Evolutionary conservation across 2,329 filamentous ascomycete genomes (phyloP).

Genomic region (Magnaporthiopsis rhizophila): DNA sequence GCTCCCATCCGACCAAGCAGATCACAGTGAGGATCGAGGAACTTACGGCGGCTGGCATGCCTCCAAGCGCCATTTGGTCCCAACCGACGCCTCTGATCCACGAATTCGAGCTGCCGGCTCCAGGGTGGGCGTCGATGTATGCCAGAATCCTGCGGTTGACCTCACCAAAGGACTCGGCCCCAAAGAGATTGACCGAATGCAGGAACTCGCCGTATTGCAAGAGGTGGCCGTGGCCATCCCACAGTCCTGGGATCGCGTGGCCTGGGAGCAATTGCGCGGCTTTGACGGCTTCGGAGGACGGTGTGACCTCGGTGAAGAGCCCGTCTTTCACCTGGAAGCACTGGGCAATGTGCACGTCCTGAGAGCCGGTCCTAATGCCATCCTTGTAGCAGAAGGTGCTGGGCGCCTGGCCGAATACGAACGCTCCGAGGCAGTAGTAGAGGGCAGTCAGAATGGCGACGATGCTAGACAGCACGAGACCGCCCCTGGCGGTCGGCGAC

Average conservation of each 20-base stretch:
- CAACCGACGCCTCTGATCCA: constrained; percentile 64
- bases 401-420: not conserved
- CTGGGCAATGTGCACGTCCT: constrained; percentile 28
- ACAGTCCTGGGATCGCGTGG: constrained; percentile 57
- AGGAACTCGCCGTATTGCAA: constrained; percentile 58
- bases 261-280: constrained; percentile 30
- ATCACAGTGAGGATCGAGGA: not conserved
- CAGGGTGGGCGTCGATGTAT: constrained; percentile 43
- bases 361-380: constrained; percentile 32
- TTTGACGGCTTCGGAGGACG: constrained; percentile 22
- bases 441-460: not conserved
- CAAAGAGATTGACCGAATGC: constrained; percentile 58
- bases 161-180: constrained; percentile 44
- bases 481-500: not conserved
- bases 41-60: constrained; percentile 57
- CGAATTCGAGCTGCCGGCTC: constrained; percentile 41
- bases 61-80: constrained; percentile 59
- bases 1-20: not conserved
- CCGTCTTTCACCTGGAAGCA: constrained; percentile 51
- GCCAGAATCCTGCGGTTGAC: constrained; percentile 41
- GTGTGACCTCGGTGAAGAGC: constrained; percentile 36
- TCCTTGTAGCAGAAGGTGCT: constrained; percentile 35
- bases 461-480: not conserved
- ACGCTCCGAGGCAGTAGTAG: not conserved
- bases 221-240: constrained; percentile 64